Evolutionary conservation across 352 stramenopile species (phyloP), one percentile per base, ranked within the genome.

Genomic region (Phytophthora europaea): DNA sequence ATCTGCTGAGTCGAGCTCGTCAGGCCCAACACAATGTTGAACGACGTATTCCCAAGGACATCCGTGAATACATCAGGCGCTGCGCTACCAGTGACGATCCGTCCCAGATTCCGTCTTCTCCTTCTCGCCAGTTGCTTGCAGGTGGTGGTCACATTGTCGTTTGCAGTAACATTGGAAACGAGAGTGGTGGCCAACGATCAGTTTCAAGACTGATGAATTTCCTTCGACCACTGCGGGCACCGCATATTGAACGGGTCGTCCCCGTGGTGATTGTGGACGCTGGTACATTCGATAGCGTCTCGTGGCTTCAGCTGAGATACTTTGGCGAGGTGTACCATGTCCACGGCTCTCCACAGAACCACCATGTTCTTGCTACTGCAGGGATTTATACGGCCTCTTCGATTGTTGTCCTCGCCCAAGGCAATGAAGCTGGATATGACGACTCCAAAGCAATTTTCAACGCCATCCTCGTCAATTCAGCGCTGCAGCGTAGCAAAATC

Each of bases 361-460:
- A 95, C 43, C 81, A 84, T 12, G 83, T 91, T 22, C 85, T 96
- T 3, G 80, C 88, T 10, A 79, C 75, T 47, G 89, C 89, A 18
- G 89, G 89, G 1, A 85, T 96, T n/a, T 95, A 96, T 58, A 84
- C 85, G 0, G 88, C 89, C 0, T 96, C 88, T 18, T 83, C 89
- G 0, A 92, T 96, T 57, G 86, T 96, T 1, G 88, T 96, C 7
- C 70, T 96, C 2, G 88, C 89, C 1, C 89, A 96, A 71, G 89
- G 89, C 16, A 92, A 82, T 4, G 81, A 91, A 56, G 70, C 82
- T 26, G 88, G 85, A 2, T 91, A 93, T 28, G 85, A 94, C 67
- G 89, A 96, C 71, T 95, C 89, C 0, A 94, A 95, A 66, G 86
- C 88, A 6, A 94, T 96, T 26, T 95, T 96, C 61, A 96, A 95